These are phyloP conservation scores for Ormosia emarginata DNA, from an alignment of 306 rosid species.

Conservation along the genomic window DNA sequence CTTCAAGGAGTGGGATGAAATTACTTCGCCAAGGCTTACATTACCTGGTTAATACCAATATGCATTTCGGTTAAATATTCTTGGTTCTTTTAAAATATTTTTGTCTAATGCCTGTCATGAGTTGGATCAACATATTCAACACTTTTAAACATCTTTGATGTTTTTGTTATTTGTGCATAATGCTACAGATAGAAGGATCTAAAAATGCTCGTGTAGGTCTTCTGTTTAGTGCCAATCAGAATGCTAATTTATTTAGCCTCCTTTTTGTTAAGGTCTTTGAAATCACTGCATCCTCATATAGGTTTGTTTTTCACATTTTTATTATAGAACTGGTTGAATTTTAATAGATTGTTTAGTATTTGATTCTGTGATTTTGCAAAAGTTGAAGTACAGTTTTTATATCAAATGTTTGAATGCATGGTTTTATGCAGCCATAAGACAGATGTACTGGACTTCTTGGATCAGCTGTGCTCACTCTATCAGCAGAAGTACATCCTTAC, in stretches of 20 bases:
- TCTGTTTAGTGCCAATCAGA: conserved; percentile 56
- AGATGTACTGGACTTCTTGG: conserved; percentile 63
- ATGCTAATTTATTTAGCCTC: conserved; percentile 48
- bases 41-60: conserved; percentile 63
- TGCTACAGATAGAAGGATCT: conserved; percentile 69
- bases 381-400: background rate
- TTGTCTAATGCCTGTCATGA: background rate
- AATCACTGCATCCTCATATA: conserved; percentile 62
- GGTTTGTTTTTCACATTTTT: conserved; percentile 40
- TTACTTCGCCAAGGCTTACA: conserved; percentile 75
- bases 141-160: background rate
- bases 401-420: conserved; percentile 22
- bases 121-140: conserved; percentile 7
- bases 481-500: conserved; percentile 52
- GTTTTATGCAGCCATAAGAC: conserved; percentile 73
- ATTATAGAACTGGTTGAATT: background rate
- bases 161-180: conserved; percentile 4
- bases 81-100: background rate
- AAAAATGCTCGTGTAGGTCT: conserved; percentile 73
- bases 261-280: conserved; percentile 68
- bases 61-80: conserved; percentile 4
- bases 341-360: conserved; percentile 15
- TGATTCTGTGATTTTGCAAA: conserved; percentile 17
- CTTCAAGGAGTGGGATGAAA: conserved; percentile 66
- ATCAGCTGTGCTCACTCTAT: conserved; percentile 61